These are phyloP conservation scores for Tetracentron sinense DNA, from an alignment of 164 flowering plant species.

Conservation along the genomic window DNA sequence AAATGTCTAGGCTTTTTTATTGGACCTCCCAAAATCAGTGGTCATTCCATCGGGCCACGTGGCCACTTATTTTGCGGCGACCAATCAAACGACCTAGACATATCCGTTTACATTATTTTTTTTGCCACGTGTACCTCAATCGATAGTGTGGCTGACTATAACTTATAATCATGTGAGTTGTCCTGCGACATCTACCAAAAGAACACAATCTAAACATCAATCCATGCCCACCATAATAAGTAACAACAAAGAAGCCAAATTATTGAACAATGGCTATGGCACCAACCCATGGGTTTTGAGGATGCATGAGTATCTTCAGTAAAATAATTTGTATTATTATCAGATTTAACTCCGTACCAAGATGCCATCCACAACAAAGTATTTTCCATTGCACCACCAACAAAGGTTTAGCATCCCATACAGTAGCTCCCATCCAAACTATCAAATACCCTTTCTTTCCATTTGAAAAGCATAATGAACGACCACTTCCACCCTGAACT, in stretches of 20 bases:
- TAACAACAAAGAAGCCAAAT: conserved; percentile 15
- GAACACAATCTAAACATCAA: conserved; percentile 8
- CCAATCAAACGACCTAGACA: too few species aligned
- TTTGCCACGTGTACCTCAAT: too few species aligned
- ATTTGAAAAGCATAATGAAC: neutral
- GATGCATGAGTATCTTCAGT: too few species aligned
- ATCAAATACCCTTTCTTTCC: neutral
- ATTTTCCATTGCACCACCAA: neutral
- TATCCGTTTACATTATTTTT: too few species aligned
- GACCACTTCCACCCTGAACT: neutral
- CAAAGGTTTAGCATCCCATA: neutral
- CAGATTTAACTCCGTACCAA: neutral
- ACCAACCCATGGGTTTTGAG: neutral
- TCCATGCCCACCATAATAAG: conserved; percentile 17
- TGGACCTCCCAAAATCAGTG: too few species aligned
- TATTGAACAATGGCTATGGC: neutral
- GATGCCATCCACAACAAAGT: neutral
- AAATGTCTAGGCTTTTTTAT: too few species aligned
- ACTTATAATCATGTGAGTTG: too few species aligned
- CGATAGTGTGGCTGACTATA: too few species aligned
- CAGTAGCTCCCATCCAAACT: neutral
- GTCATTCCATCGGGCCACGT: too few species aligned
- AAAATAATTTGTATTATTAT: neutral
- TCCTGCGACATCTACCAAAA: too few species aligned
- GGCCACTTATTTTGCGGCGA: too few species aligned